A percentile compares a stretch with the other conserved stretches of the same genome.
Conservation (phyloP, 371 early-diverging fungal genomes). For the Mortierella sp. region DNA sequence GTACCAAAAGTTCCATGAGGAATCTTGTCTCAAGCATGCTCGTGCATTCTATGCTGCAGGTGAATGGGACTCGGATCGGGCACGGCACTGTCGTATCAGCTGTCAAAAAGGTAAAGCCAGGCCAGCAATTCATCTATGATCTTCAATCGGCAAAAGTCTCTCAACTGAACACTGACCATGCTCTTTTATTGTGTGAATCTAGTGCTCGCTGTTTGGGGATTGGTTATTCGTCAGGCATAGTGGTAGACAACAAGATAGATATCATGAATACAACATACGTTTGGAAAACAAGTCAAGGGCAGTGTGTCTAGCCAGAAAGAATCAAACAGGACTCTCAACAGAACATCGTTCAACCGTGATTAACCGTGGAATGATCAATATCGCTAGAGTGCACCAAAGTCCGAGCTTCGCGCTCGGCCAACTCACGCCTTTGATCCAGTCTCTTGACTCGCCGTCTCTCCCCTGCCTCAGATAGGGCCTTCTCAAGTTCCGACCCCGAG, state of each 20-base stretch:
- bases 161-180: too few species aligned
- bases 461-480: conserved; percentile 56
- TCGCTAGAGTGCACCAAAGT: not conserved
- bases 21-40: conserved; percentile 55
- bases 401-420: conserved; percentile 49
- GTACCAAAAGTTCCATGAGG: conserved; percentile 56
- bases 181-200: not conserved
- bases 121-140: too few species aligned
- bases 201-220: conserved; percentile 50
- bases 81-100: conserved; percentile 54
- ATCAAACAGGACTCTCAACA: too few species aligned
- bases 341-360: too few species aligned
- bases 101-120: conserved; percentile 46
- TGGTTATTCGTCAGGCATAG: conserved; percentile 51
- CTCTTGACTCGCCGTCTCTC: conserved; percentile 58
- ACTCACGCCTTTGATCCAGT: conserved; percentile 57
- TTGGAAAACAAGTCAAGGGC: too few species aligned
- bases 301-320: too few species aligned
- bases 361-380: not conserved
- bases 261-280: too few species aligned
- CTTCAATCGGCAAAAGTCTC: too few species aligned
- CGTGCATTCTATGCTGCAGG: conserved; percentile 51
- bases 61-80: conserved; percentile 54
- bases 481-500: conserved; percentile 59
- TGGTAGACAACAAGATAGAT: too few species aligned